Evolutionary conservation across 2,329 filamentous ascomycete genomes (phyloP).

Genomic region (Lasiodiplodia gonubiensis): DNA sequence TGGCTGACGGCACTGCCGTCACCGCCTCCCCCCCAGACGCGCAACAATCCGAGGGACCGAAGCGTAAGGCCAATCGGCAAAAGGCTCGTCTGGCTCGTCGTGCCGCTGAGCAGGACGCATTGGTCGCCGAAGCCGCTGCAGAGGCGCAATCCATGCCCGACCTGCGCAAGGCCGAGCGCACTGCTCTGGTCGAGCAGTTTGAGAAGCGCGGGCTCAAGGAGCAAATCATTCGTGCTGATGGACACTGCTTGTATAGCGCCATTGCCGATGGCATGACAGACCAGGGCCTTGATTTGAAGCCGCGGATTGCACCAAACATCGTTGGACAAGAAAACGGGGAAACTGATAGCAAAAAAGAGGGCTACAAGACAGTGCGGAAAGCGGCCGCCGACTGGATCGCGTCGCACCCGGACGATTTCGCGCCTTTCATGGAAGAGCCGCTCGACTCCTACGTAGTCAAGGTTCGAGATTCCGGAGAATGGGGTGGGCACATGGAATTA

Average conservation of each 20-base stretch:
- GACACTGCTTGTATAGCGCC: conserved; percentile 93
- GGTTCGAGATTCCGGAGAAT: conserved; percentile 87
- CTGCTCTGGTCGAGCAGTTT: conserved; percentile 73
- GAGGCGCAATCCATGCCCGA: conserved; percentile 67
- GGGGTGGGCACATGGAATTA: conserved; percentile 93
- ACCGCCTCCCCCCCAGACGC: not conserved
- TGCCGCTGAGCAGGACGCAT: conserved; percentile 80
- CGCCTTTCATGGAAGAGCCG: conserved; percentile 83
- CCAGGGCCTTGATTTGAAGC: conserved; percentile 40
- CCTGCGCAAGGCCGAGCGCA: conserved; percentile 45
- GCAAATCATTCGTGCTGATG: conserved; percentile 83
- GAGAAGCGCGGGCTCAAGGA: conserved; percentile 69
- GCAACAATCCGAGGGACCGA: conserved; percentile 30
- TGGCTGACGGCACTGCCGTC: conserved; percentile 12
- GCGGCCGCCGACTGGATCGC: conserved; percentile 80
- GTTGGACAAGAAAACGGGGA: conserved; percentile 28
- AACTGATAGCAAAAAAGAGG: conserved; percentile 31
- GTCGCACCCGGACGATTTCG: conserved; percentile 78
- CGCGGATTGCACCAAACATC: conserved; percentile 42
- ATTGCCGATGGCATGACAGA: conserved; percentile 80
- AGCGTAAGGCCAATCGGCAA: conserved; percentile 84
- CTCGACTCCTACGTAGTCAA: conserved; percentile 74
- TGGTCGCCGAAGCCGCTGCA: conserved; percentile 68
- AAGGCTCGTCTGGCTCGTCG: conserved; percentile 90
- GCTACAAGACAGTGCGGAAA: conserved; percentile 71